Conservation (phyloP, 306 rosid species). For the Spatholobus suberectus region DNA sequence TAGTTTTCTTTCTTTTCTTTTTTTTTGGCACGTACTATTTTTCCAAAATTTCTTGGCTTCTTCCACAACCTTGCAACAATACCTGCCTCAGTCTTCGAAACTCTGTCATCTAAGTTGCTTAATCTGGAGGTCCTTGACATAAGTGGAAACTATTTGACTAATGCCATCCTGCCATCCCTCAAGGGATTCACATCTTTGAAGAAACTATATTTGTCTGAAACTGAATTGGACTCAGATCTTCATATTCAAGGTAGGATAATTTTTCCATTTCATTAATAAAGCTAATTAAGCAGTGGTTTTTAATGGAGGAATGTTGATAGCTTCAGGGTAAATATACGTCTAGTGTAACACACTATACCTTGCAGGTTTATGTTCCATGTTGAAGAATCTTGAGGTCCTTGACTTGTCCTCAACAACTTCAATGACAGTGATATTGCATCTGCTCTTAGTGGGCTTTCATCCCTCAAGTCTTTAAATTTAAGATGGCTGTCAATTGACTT, state of each 20-base stretch:
- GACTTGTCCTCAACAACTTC: background rate
- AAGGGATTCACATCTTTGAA: conserved; percentile 28
- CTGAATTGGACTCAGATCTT: conserved; percentile 20
- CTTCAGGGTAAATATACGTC: background rate
- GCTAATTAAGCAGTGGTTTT: background rate
- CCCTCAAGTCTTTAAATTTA: conserved; percentile 17
- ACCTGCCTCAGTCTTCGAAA: background rate
- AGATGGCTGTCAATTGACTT: accelerated
- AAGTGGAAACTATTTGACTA: background rate
- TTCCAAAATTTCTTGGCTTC: background rate
- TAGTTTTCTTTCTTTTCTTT: no score
- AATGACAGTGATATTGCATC: background rate
- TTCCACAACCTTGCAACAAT: background rate
- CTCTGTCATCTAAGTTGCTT: background rate
- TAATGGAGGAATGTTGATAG: background rate
- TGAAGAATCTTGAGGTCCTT: conserved; percentile 27
- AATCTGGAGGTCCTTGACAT: conserved; percentile 8
- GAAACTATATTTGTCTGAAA: background rate
- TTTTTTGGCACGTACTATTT: no score
- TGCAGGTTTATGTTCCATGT: conserved; percentile 4
- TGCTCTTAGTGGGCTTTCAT: conserved; percentile 12
- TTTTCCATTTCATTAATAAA: background rate
- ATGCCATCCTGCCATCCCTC: background rate
- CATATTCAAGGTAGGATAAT: conserved; percentile 9
- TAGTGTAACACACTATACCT: background rate